Evolutionary conservation across 352 stramenopile species (phyloP).

Genomic region (Globisporangium apiculatum): DNA sequence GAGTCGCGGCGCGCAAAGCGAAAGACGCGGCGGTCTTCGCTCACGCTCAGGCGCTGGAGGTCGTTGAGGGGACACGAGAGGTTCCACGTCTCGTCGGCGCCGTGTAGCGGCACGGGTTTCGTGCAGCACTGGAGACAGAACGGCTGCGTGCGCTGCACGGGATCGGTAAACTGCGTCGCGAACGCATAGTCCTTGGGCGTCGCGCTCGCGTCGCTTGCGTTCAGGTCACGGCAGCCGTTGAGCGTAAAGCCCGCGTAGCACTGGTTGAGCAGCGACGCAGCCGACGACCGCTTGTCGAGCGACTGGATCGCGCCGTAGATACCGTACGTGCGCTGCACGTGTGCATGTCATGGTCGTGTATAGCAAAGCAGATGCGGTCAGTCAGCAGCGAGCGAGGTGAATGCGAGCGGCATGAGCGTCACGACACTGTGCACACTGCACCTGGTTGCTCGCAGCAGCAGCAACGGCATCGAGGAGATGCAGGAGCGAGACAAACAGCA

Average conservation of each 20-base stretch:
- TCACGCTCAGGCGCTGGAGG: constrained; percentile 59
- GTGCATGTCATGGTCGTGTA: too few species aligned
- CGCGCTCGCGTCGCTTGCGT: constrained; percentile 25
- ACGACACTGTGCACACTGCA: too few species aligned
- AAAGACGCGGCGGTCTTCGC: constrained; percentile 41
- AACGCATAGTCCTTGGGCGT: constrained; percentile 44
- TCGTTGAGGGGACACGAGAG: constrained; percentile 62
- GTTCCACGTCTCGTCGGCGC: constrained; percentile 74
- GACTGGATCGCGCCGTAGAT: constrained; percentile 57
- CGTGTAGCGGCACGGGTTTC: constrained; percentile 40
- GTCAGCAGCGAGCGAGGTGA: too few species aligned
- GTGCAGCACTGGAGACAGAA: constrained; percentile 76
- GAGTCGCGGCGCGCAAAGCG: constrained; percentile 55
- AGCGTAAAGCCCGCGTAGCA: constrained; percentile 62
- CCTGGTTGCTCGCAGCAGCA: too few species aligned
- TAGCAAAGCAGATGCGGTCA: too few species aligned
- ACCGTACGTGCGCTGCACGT: constrained; percentile 34
- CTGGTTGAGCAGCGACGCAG: constrained; percentile 32
- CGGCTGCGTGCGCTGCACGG: constrained; percentile 21
- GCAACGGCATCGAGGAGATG: too few species aligned
- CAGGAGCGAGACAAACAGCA: too few species aligned
- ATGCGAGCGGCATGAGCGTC: too few species aligned
- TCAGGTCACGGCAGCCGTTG: constrained; percentile 48
- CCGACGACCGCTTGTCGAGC: constrained; percentile 27
- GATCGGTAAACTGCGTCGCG: constrained; percentile 48